Conservation (phyloP, 495 filamentous ascomycete genomes). For the Tuber indicum region DNA sequence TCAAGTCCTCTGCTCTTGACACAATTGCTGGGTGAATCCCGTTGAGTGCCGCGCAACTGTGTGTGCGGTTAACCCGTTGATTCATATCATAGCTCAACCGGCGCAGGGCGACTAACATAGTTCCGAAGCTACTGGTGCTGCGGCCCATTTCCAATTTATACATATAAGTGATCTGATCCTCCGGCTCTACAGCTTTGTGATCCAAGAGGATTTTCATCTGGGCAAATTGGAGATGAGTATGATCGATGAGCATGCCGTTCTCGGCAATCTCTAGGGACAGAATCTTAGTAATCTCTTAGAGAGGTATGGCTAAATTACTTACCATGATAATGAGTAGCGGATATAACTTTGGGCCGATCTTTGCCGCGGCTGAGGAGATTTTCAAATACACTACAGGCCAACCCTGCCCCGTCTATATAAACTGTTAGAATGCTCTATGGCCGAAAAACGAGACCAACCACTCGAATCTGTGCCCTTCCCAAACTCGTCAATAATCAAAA, state of each 20-base stretch:
- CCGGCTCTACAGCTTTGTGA: constrained; percentile 50
- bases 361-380: constrained; percentile 58
- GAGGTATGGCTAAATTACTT: neutral
- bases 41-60: constrained; percentile 55
- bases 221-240: constrained; percentile 60
- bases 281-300: neutral
- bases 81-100: neutral
- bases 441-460: constrained; percentile 42
- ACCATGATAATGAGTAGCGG: constrained; percentile 80
- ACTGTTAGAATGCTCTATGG: neutral
- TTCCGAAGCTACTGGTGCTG: constrained; percentile 77
- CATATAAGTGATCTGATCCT: constrained; percentile 80
- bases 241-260: constrained; percentile 55
- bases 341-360: constrained; percentile 74
- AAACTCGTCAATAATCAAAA: constrained; percentile 90
- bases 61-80: neutral
- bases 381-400: constrained; percentile 75
- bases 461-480: constrained; percentile 83
- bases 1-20: constrained; percentile 67
- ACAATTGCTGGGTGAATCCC: constrained; percentile 68
- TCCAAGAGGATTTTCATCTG: constrained; percentile 85
- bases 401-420: constrained; percentile 61
- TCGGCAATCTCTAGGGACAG: constrained; percentile 66
- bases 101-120: constrained; percentile 57
- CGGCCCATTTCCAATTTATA: constrained; percentile 66